These are phyloP conservation scores for Lichina pygmaea DNA, from an alignment of 495 filamentous ascomycete genomes.

Conservation along the genomic window DNA sequence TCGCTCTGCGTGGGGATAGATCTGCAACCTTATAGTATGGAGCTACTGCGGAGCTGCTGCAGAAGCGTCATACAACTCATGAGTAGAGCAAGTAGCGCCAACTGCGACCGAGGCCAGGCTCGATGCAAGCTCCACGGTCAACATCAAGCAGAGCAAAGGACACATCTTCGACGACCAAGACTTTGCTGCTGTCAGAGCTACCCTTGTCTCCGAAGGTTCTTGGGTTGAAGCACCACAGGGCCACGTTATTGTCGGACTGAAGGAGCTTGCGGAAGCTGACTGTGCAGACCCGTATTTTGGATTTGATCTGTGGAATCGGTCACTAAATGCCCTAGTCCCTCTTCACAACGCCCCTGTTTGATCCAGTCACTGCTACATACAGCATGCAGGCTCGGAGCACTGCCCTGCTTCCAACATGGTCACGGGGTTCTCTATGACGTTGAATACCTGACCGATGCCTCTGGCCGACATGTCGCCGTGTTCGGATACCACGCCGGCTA, in stretches of 20 bases:
- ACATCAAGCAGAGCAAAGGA: not conserved
- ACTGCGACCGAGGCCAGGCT: not conserved
- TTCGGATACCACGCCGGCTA: conserved; percentile 2
- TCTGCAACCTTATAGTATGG: not conserved
- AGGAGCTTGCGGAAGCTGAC: not conserved
- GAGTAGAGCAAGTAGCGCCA: not conserved
- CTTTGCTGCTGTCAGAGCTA: not conserved
- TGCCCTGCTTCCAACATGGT: not conserved
- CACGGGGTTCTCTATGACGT: not conserved
- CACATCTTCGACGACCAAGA: not conserved
- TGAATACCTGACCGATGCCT: not conserved
- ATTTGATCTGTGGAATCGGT: not conserved
- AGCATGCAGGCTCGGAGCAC: not conserved
- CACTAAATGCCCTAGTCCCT: not conserved
- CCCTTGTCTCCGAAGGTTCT: not conserved
- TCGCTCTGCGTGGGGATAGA: not conserved
- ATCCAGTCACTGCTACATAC: not conserved
- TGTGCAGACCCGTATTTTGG: not conserved
- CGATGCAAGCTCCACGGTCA: not conserved
- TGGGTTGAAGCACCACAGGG: not conserved
- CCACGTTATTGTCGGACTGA: not conserved
- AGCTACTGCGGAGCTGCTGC: too few species aligned
- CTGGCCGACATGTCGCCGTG: not conserved
- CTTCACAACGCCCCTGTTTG: not conserved
- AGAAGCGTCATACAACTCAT: not conserved